Evolutionary conservation across 768 basidiomycete species (phyloP).

Genomic region (Dacryopinax primogenitus): DNA sequence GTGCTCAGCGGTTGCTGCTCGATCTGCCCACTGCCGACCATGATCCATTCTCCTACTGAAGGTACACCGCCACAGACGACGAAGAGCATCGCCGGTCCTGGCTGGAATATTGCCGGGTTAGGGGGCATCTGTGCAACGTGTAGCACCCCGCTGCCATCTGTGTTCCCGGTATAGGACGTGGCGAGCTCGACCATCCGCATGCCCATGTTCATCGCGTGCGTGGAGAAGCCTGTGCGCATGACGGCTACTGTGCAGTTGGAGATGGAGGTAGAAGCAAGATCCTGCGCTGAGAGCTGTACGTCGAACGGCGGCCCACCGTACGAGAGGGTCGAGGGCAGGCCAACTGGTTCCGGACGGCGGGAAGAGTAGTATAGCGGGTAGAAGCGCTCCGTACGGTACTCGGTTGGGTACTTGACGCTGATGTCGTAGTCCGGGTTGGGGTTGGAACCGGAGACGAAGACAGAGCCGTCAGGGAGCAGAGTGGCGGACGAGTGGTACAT

Average conservation of each 20-base stretch:
- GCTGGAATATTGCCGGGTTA: slow-evolving; percentile 74
- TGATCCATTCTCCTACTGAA: slow-evolving; percentile 61
- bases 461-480: slow-evolving; percentile 72
- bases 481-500: slow-evolving; percentile 87
- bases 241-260: slow-evolving; percentile 63
- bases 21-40: slow-evolving; percentile 67
- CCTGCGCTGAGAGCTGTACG: slow-evolving; percentile 49
- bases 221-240: slow-evolving; percentile 57
- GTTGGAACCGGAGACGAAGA: slow-evolving; percentile 85
- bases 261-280: slow-evolving; percentile 54
- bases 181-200: slow-evolving; percentile 72
- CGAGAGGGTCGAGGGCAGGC: slow-evolving; percentile 56
- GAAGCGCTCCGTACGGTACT: slow-evolving; percentile 74
- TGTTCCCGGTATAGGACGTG: slow-evolving; percentile 68
- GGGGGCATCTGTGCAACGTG: slow-evolving; percentile 75
- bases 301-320: slow-evolving; percentile 81
- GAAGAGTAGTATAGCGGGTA: slow-evolving; percentile 82
- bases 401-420: slow-evolving; percentile 54
- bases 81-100: slow-evolving; percentile 74
- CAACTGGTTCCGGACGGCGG: slow-evolving; percentile 52
- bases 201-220: slow-evolving; percentile 68
- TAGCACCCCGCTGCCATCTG: slow-evolving; percentile 61
- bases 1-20: slow-evolving; percentile 44
- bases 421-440: slow-evolving; percentile 69
- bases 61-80: slow-evolving; percentile 79